Conservation (phyloP, 768 basidiomycete species). For the Filobasidium wieringae region DNA sequence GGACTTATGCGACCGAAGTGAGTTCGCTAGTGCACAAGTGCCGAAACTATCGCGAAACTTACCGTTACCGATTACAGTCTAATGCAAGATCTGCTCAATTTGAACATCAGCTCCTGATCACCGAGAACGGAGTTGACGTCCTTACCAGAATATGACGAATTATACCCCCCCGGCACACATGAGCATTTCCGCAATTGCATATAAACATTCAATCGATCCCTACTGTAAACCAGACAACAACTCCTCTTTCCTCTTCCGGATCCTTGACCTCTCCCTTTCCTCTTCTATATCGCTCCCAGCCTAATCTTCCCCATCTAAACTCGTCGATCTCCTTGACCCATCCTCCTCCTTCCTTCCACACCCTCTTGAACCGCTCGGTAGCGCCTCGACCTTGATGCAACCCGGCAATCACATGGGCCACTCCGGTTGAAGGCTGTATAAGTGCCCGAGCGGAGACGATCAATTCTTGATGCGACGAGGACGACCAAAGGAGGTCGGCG, state of each 20-base stretch:
- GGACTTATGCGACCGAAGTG: conserved; percentile 84
- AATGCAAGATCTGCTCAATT: conserved; percentile 73
- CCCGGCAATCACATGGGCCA: conserved; percentile 30
- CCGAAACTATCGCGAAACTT: not conserved
- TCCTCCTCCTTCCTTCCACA: conserved; percentile 15
- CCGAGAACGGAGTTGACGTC: conserved; percentile 62
- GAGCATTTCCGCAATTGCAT: no score
- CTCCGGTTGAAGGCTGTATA: conserved; percentile 13
- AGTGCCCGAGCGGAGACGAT: conserved; percentile 24
- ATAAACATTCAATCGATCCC: no score
- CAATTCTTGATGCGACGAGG: conserved; percentile 25
- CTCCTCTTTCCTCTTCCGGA: conserved; percentile 15
- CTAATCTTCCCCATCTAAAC: conserved; percentile 20
- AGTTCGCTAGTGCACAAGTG: conserved; percentile 15
- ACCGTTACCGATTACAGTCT: conserved; percentile 43
- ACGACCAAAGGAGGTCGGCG: conserved; percentile 34
- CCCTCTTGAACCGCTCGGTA: conserved; percentile 22
- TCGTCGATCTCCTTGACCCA: conserved; percentile 13
- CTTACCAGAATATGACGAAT: conserved; percentile 48
- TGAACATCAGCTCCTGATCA: conserved; percentile 80
- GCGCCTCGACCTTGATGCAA: conserved; percentile 36
- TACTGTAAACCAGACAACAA: conserved; percentile 5
- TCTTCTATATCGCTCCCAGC: conserved; percentile 1
- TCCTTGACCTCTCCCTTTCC: conserved; percentile 12
- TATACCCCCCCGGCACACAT: no score